These are phyloP conservation scores for Solanum hybrid DNA, from an alignment of 305 asterid genomes.

Conservation along the genomic window DNA sequence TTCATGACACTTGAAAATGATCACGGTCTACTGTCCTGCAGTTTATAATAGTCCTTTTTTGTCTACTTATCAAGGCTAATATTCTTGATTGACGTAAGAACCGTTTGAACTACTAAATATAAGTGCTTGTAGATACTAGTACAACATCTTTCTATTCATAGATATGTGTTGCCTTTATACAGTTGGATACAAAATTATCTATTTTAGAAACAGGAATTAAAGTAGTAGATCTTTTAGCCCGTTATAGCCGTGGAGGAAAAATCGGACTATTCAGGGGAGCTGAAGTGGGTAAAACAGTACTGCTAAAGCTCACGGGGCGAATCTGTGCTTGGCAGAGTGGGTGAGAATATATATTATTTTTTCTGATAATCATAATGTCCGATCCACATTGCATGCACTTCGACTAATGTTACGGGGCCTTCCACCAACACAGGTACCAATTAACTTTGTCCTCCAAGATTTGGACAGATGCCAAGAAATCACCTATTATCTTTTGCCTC, in stretches of 20 bases:
- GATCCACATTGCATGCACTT: background rate
- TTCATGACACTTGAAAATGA: background rate
- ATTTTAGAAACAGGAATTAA: background rate
- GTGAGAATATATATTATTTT: background rate
- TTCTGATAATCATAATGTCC: background rate
- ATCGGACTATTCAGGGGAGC: background rate
- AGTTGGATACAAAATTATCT: background rate
- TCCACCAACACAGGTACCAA: background rate
- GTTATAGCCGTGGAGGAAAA: background rate
- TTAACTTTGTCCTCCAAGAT: background rate
- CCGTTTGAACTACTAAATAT: background rate
- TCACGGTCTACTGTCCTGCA: background rate
- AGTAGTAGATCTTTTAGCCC: background rate
- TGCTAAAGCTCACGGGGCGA: too few relatives aligned
- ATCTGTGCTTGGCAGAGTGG: too few relatives aligned
- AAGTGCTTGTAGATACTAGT: background rate
- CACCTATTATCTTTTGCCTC: background rate
- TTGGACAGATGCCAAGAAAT: background rate
- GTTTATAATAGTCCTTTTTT: background rate
- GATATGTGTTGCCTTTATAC: background rate
- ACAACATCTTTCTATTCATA: background rate
- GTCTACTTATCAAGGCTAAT: background rate
- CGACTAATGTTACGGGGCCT: background rate
- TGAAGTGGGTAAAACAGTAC: background rate
- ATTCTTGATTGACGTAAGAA: background rate